phyloP scores from a whole-genome alignment of 75 land plant genomes.

The Cunninghamia lanceolata region DNA sequence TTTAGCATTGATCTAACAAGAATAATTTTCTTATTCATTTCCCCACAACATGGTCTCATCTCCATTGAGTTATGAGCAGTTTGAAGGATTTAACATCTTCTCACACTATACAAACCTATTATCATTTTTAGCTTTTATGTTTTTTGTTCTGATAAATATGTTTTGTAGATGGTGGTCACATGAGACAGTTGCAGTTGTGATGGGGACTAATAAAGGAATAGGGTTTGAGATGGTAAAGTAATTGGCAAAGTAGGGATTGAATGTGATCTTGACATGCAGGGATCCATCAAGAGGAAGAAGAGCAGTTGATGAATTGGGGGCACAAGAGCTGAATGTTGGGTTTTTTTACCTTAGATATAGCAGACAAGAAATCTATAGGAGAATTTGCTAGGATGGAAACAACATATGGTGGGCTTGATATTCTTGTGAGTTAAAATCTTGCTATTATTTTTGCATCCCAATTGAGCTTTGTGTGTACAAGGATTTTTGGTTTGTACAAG shows the following conservation, averaged over 20 bases:
- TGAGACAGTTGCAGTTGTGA: conserved; percentile 24
- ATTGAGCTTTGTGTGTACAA: no score
- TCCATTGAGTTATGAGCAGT: no score
- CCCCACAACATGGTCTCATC: no score
- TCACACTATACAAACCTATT: no score
- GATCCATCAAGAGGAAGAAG: conserved; percentile 42
- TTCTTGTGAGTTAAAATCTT: conserved; percentile 31
- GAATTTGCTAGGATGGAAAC: conserved; percentile 21
- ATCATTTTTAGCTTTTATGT: background rate
- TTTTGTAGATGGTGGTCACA: background rate
- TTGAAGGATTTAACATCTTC: no score
- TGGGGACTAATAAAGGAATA: conserved; percentile 54
- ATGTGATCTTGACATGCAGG: conserved; percentile 47
- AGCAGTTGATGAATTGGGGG: conserved; percentile 32
- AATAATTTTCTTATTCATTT: no score
- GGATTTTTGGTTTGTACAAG: no score
- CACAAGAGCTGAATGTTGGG: conserved; percentile 14
- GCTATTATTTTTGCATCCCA: no score
- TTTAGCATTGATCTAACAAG: no score
- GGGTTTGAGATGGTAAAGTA: conserved; percentile 47
- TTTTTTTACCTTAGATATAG: conserved; percentile 59
- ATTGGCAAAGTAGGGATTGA: conserved; percentile 42
- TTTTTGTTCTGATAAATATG: background rate
- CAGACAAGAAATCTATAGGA: conserved; percentile 30
- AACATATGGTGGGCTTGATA: conserved; percentile 45